Evolutionary conservation across 2,329 filamentous ascomycete species (phyloP).

Genomic region (Neophaeococcomyces aloes): DNA sequence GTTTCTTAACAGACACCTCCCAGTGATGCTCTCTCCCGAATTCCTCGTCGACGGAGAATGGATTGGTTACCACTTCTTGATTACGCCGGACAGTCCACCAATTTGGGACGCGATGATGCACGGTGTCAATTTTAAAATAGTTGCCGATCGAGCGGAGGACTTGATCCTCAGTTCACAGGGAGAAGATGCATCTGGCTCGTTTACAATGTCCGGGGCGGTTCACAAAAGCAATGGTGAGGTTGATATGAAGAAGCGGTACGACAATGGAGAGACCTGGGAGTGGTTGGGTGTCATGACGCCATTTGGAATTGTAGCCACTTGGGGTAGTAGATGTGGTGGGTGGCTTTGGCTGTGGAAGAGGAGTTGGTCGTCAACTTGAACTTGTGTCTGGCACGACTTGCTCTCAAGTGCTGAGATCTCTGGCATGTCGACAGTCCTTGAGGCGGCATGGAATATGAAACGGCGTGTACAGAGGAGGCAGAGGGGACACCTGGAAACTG

Average conservation of each 20-base stretch:
- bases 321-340: background rate
- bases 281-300: slow-evolving; percentile 2
- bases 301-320: slow-evolving; percentile 1
- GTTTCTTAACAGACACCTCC: background rate
- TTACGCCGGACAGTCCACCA: no score
- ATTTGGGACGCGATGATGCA: slow-evolving; percentile 2
- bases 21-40: background rate
- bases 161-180: background rate
- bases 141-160: background rate
- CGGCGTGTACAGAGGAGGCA: no score
- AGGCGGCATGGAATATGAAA: no score
- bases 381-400: no score
- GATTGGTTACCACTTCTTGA: slow-evolving; percentile 2
- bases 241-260: slow-evolving; percentile 1
- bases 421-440: no score
- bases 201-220: background rate
- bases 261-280: background rate
- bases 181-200: background rate
- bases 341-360: slow-evolving; percentile 7
- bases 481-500: no score
- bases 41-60: slow-evolving; percentile 1
- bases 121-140: background rate
- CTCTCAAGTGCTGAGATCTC: no score
- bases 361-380: background rate
- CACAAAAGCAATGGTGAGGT: background rate